Evolutionary conservation across 352 stramenopile genomes (phyloP).

Genomic region (Phytopythium delawarense): DNA sequence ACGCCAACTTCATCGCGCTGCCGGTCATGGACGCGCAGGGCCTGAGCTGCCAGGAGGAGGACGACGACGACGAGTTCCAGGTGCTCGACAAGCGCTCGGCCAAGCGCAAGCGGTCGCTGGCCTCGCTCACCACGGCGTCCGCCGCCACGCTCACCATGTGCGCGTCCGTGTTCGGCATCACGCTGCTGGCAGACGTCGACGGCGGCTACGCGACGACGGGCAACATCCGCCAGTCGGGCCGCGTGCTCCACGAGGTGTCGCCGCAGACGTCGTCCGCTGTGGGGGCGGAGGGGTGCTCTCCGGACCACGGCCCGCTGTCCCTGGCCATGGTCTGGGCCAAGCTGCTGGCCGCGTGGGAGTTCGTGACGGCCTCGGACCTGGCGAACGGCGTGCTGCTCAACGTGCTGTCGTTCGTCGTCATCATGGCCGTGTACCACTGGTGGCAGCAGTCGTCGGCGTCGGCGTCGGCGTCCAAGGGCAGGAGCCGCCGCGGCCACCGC

Average conservation of each 20-base stretch:
- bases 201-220: conserved; percentile 22
- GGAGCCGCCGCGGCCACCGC: neutral
- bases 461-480: neutral
- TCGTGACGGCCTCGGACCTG: conserved; percentile 55
- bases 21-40: neutral
- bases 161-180: conserved; percentile 77
- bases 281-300: conserved; percentile 22
- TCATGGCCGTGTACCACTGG: conserved; percentile 58
- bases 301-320: conserved; percentile 17
- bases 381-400: conserved; percentile 65
- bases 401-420: conserved; percentile 64
- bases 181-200: conserved; percentile 58
- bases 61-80: conserved; percentile 14
- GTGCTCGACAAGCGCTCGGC: conserved; percentile 15
- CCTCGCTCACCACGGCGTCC: conserved; percentile 35
- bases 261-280: conserved; percentile 20
- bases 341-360: conserved; percentile 40
- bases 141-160: conserved; percentile 63
- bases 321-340: conserved; percentile 29
- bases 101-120: conserved; percentile 30
- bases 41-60: conserved; percentile 18
- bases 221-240: conserved; percentile 49
- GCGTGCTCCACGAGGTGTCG: conserved; percentile 59
- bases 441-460: conserved; percentile 33
- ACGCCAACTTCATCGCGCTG: conserved; percentile 8